Base-by-base conservation (phyloP, 768 basidiomycete genomes). In the Boletus tomentosulus region DNA sequence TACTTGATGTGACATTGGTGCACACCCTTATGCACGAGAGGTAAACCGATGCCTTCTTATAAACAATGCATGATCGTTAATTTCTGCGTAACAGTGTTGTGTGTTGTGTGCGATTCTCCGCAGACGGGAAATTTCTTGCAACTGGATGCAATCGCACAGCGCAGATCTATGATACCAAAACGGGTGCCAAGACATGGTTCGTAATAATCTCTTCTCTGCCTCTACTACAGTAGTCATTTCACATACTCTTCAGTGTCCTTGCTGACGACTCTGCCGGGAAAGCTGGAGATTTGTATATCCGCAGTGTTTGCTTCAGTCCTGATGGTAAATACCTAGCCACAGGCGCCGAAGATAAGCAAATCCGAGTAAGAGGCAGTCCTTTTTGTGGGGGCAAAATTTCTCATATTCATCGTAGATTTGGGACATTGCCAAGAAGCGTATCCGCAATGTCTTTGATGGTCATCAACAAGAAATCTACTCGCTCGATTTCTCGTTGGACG, bases 121-220 rank as follows among this genome's bases (percentile, higher is more conserved):
- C 92, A 13, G 94, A 98, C 70, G 92, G 95, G 27, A 92, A 90
- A 69, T 85, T 78, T 56, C 81, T 98, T 31, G 96, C 96, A 30
- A 98, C 96, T 4, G 96, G 96, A 12, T 98, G 95, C 73, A 98
- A 98, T 73, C 80, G 92, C 39, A 92, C 92, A 0, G 92, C 94
- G 19, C 94, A 97, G 70, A 94, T 98, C 53, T 98, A 90, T 68
- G 92, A 98, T 66, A 89, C 88, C 27, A 89, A 89, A 72, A 87
- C 89, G 0, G 95, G 95, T 7, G 68, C 65, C 0, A 92, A 91
- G 73, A 86, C 86, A 30, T 93, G 88, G 94, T 93, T 59, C 51
- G 84, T 68, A 34, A 58, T 47, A 38, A 53, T 39, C 3, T 53
- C 8, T 33, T 50, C 16, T 43, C 22, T 51, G 12, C 31, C 24